These are phyloP conservation scores for Eucalyptus victrix DNA, from an alignment of 345 rosid genomes.

Conservation along the genomic window DNA sequence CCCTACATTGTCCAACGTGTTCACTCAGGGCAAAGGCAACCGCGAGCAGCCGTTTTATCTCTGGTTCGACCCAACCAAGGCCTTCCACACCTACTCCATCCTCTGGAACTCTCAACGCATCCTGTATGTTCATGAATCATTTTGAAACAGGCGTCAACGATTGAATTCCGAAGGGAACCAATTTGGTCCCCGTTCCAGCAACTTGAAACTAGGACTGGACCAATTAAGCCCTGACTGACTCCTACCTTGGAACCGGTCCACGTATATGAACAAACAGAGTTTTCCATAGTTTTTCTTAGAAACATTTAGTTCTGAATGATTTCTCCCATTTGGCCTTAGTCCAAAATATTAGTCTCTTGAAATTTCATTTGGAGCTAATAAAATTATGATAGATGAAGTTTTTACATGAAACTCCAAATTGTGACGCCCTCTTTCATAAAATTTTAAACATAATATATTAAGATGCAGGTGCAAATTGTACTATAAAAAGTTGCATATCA, in stretches of 20 bases:
- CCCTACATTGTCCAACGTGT: slow-evolving; percentile 52
- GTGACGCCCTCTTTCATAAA: neutral
- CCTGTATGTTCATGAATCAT: slow-evolving; percentile 2
- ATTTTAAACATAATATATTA: neutral
- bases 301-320: neutral
- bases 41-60: slow-evolving; percentile 50
- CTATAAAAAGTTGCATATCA: neutral
- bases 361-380: neutral
- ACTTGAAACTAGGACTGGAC: neutral
- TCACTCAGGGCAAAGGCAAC: slow-evolving; percentile 42
- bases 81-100: slow-evolving; percentile 42
- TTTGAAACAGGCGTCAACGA: neutral
- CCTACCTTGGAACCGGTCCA: neutral
- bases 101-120: slow-evolving; percentile 42
- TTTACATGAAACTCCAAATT: neutral
- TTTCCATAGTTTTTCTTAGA: neutral
- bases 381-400: neutral
- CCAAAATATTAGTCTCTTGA: neutral
- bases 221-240: neutral
- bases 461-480: neutral
- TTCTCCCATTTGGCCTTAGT: neutral
- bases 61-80: slow-evolving; percentile 47
- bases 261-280: neutral
- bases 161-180: neutral
- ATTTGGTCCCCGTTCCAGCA: neutral